Evolutionary conservation across 257 asterid genomes (phyloP), one percentile per base, ranked within the genome.

Genomic region (Solanum paucissectum): DNA sequence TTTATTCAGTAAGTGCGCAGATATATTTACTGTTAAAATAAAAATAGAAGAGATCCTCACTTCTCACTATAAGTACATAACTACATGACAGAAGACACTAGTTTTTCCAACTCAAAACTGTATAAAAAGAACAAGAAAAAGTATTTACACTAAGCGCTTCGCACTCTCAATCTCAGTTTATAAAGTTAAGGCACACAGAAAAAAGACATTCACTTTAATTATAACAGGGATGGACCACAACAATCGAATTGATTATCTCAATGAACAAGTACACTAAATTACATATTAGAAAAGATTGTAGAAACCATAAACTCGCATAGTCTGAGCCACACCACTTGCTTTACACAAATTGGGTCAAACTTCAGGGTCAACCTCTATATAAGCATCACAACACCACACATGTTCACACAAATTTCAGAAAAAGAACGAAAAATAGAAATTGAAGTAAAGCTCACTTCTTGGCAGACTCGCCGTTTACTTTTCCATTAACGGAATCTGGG

Each of bases 391-490:
- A 3, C 16, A 36, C 32, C 32, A 36, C 9, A 81, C 66, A 81
- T 3, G 5, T 49, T 25, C 32, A 74, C 9, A 81, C 66, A 81
- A 5, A 81, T 49, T 25, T 27, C 7, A 16, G 2, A 25, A 77
- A 77, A 25, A 8, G 33, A 21, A 75, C 21, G 21, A 8, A 38
- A n/a, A 25, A 76, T 23, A 38, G 2, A 75, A 13, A 40, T 6
- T 38, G 12, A 76, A 84, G 76, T 55, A 52, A 27, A 46, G 66
- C 96, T 93, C 89, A 96, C 99, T 95, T 96, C 85, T 96, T 95
- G 64, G 71, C 96, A 76, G 99, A 90, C 90, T 96, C 98, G 90
- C 98, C 99, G 92, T 94, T 94, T 91, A 90, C 93, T 92, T 94
- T 95, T 86, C 89, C 95, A 33, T 87, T 82, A 83, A 92, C 92